Evolutionary conservation across 2,329 filamentous ascomycete species (phyloP).

Genomic region (Huntiella moniliformis): DNA sequence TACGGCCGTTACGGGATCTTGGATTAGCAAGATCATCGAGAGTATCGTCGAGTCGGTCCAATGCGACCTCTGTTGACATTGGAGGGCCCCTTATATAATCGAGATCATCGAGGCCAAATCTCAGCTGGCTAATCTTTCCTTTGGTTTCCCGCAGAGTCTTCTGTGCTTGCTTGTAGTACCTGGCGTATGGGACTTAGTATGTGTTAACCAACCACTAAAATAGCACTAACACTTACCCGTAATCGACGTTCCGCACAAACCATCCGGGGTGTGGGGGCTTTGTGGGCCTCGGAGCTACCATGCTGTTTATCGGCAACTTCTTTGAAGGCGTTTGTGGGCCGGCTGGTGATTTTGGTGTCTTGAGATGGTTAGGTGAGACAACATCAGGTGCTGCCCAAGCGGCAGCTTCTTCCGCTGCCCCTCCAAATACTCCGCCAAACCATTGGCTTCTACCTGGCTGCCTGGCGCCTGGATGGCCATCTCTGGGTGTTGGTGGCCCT

Average conservation of each 20-base stretch:
- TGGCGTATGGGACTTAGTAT: not conserved
- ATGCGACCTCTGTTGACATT: not conserved
- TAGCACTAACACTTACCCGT: slow-evolving; percentile 3
- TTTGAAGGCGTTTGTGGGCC: no score
- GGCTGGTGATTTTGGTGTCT: no score
- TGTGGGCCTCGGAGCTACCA: not conserved
- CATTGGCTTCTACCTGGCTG: no score
- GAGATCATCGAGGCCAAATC: slow-evolving; percentile 2
- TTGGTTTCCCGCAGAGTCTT: slow-evolving; percentile 6
- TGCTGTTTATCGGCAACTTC: no score
- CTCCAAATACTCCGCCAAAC: no score
- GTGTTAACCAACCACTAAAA: not conserved
- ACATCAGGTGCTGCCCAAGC: no score
- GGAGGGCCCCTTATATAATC: slow-evolving; percentile 1
- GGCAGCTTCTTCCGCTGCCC: no score
- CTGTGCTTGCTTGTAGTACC: slow-evolving; percentile 9
- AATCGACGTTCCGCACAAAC: slow-evolving; percentile 4
- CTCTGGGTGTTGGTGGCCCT: no score
- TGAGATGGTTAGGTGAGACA: no score
- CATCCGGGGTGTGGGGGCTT: slow-evolving; percentile 1
- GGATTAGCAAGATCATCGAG: slow-evolving; percentile 1
- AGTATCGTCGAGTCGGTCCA: slow-evolving; percentile 1
- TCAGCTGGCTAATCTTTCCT: slow-evolving; percentile 6
- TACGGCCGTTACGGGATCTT: slow-evolving; percentile 2
- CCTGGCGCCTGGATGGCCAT: no score